Conservation (phyloP, 179 eudicot species). For the Heliamphora pulchella region DNA sequence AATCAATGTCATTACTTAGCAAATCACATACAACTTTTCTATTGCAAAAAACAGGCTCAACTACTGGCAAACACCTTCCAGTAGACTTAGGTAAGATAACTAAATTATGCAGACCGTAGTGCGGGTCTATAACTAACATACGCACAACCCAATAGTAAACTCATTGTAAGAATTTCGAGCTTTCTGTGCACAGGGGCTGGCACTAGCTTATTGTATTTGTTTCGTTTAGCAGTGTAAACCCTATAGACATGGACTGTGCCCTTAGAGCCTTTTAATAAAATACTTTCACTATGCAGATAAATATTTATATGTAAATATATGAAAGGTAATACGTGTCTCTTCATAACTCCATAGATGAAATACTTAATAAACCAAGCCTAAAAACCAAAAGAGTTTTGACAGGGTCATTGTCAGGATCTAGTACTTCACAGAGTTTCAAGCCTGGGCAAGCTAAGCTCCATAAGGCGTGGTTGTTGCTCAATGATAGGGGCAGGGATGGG, state of each 20-base stretch:
- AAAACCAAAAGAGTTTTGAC: background rate
- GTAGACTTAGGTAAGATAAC: background rate
- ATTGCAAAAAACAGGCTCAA: background rate
- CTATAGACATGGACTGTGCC: background rate
- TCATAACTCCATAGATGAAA: background rate
- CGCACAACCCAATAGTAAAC: background rate
- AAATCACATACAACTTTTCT: conserved; percentile 3
- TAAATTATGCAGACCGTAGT: background rate
- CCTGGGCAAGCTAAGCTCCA: background rate
- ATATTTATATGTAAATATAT: background rate
- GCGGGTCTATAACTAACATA: background rate
- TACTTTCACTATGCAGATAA: too few relatives aligned
- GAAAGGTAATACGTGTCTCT: background rate
- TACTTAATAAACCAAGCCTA: background rate
- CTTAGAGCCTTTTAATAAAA: too few relatives aligned
- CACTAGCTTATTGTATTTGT: background rate
- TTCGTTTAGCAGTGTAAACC: background rate
- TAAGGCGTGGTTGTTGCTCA: too few relatives aligned
- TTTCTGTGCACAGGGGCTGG: background rate
- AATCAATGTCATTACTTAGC: conserved; percentile 1
- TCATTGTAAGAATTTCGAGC: background rate
- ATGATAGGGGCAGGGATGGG: too few relatives aligned
- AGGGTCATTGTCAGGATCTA: background rate
- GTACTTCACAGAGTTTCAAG: background rate
- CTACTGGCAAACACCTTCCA: background rate